Conservation (phyloP, 805 yeast species). For the Candida awuae region DNA sequence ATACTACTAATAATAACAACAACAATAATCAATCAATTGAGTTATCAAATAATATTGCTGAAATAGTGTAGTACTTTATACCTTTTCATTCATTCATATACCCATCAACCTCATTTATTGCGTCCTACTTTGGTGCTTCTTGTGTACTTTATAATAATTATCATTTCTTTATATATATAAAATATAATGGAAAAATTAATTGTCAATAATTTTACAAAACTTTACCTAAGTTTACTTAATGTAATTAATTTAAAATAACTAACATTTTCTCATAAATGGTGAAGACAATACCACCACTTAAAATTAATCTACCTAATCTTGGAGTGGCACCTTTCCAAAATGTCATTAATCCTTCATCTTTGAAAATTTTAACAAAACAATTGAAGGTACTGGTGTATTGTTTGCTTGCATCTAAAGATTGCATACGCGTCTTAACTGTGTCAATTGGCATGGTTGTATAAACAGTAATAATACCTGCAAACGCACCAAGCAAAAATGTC, state of each 20-base stretch:
- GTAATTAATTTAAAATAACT: slow-evolving; percentile 34
- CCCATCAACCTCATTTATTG: neutral
- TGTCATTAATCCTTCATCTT: slow-evolving; percentile 80
- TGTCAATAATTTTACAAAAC: neutral
- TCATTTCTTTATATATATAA: no score
- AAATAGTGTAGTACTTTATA: neutral
- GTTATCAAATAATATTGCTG: neutral
- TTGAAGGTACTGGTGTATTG: slow-evolving; percentile 67
- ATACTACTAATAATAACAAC: neutral
- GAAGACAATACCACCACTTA: slow-evolving; percentile 96
- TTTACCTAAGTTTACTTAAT: neutral
- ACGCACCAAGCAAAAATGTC: slow-evolving; percentile 84
- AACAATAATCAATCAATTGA: no score
- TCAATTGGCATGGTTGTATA: slow-evolving; percentile 94
- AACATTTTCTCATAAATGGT: slow-evolving; percentile 91
- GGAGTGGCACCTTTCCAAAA: slow-evolving; percentile 99
- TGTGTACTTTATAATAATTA: no score
- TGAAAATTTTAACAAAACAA: slow-evolving; percentile 74
- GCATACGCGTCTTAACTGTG: slow-evolving; percentile 96
- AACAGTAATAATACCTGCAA: slow-evolving; percentile 84
- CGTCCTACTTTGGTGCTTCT: no score
- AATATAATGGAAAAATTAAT: no score
- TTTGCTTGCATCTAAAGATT: slow-evolving; percentile 70
- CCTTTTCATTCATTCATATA: neutral
- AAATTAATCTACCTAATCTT: slow-evolving; percentile 79